A percentile compares a stretch with the other conserved stretches of the same genome.
These are phyloP conservation scores for Penicillium crystallinum DNA, from an alignment of 495 filamentous ascomycete genomes.

Conservation along the genomic window DNA sequence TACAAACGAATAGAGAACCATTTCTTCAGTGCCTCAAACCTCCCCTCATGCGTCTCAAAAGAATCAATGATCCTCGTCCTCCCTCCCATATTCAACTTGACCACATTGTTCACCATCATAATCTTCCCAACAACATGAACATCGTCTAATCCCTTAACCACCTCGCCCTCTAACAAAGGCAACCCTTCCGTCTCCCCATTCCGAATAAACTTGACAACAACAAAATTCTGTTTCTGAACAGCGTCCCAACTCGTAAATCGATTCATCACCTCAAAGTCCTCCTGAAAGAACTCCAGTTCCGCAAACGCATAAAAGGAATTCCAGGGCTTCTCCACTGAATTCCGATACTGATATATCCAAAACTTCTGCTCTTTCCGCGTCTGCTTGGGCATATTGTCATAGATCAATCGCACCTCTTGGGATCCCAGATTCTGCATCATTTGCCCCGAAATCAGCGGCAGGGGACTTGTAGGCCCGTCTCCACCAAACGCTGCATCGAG, in stretches of 20 bases:
- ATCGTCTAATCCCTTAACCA: conserved; percentile 10
- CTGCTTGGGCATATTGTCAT: conserved; percentile 44
- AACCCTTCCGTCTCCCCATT: conserved; percentile 21
- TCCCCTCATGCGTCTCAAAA: conserved; percentile 48
- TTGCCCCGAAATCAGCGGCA: conserved; percentile 42
- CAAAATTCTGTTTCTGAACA: conserved; percentile 45
- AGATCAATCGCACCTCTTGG: conserved; percentile 46
- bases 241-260: conserved; percentile 44
- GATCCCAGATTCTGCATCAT: conserved; percentile 39
- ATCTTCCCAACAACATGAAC: conserved; percentile 49
- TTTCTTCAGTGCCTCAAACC: conserved; percentile 24
- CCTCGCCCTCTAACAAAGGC: conserved; percentile 10
- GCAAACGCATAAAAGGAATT: conserved; percentile 55
- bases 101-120: conserved; percentile 49
- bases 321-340: conserved; percentile 43
- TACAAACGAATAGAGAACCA: conserved; percentile 25
- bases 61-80: conserved; percentile 46
- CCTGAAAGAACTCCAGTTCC: conserved; percentile 54
- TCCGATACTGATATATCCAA: conserved; percentile 62
- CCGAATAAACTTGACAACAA: conserved; percentile 55
- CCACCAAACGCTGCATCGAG: conserved; percentile 72
- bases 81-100: conserved; percentile 57
- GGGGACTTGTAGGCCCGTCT: conserved; percentile 52
- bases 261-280: conserved; percentile 65
- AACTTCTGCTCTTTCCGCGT: conserved; percentile 36